Base-by-base conservation (phyloP, 2,329 filamentous ascomycete species). In the Aspergillus pseudonomiae region DNA sequence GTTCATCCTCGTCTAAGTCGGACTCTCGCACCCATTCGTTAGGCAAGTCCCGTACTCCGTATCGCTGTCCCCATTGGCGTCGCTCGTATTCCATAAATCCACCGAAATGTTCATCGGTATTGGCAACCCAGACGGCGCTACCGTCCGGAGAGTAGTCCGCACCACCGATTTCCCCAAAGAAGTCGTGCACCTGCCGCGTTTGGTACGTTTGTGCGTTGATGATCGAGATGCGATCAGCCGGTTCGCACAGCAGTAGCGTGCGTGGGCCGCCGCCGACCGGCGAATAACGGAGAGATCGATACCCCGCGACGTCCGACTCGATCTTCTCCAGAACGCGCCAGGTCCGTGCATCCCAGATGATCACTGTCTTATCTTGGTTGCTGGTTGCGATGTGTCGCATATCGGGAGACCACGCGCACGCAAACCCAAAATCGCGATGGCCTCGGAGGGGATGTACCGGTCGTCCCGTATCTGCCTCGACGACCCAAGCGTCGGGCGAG, bases 341-440 rank as follows among this genome's bases (percentile, higher is more conserved):
- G 57, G 74, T 81, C 36, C 80, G 77, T 19, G 77, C 75, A 59
- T 82, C 80, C 79, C 79, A 82, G 67, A 82, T 80, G 39, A 81
- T 80, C 41, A 79, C 77, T 4, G 78, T 79, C 60, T 79, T 79
- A 67, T 82, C 80, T 62, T 82, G 80, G 63, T 81, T 81, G 63
- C 78, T 79, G 5, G 80, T 82, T 6, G 80, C 80, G 56, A 82
- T 76, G 57, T 81, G 80, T n/a, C 76, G 74, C 75, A 81, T 80
- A 67, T 82, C 80, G 0, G 78, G 79, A 3, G 80, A 80, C 80
- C 80, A 82, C 5, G 78, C 79, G 64, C 80, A 82, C 6, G 80
- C 80, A 62, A 82, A 82, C 21, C 79, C 80, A 65, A 77, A 81
- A 62, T 82, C 80, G 34, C 70, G 74, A 63, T 82, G 80, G 32